Conservation (phyloP, 106 monocot genomes). For the Vanilla planifolia region DNA sequence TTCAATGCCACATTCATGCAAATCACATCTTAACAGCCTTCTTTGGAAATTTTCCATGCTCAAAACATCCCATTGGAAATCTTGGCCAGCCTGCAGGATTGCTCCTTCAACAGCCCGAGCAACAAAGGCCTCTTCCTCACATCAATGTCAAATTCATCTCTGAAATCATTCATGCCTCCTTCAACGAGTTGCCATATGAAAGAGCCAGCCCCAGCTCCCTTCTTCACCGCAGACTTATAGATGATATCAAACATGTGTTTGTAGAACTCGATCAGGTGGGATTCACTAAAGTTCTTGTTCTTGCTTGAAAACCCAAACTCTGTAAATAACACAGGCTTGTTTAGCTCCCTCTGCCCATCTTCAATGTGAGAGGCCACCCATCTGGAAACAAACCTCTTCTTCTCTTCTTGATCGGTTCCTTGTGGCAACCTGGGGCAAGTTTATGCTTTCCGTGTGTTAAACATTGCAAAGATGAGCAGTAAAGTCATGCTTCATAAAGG, state of each 20-base stretch:
- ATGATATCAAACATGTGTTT: constrained; percentile 49
- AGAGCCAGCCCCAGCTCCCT: constrained; percentile 62
- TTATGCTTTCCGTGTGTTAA: not conserved
- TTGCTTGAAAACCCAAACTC: constrained; percentile 77
- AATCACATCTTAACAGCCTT: not conserved
- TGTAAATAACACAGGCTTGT: constrained; percentile 70
- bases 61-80: constrained; percentile 15
- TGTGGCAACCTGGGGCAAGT: constrained; percentile 20
- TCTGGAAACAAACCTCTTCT: constrained; percentile 38
- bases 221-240: constrained; percentile 42
- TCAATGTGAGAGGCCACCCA: constrained; percentile 83
- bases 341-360: constrained; percentile 64
- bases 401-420: constrained; percentile 28
- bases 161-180: constrained; percentile 57
- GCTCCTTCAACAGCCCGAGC: constrained; percentile 54
- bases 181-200: constrained; percentile 79
- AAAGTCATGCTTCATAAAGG: too few species aligned
- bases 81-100: constrained; percentile 59
- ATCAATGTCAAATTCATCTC: constrained; percentile 63
- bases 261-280: constrained; percentile 47
- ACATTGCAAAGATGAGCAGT: not conserved
- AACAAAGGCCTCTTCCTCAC: constrained; percentile 47
- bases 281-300: constrained; percentile 40
- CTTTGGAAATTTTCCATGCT: not conserved
- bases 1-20: too few species aligned